Conservation (phyloP, 2,329 filamentous ascomycete genomes). For the Aureobasidium uvarum region DNA sequence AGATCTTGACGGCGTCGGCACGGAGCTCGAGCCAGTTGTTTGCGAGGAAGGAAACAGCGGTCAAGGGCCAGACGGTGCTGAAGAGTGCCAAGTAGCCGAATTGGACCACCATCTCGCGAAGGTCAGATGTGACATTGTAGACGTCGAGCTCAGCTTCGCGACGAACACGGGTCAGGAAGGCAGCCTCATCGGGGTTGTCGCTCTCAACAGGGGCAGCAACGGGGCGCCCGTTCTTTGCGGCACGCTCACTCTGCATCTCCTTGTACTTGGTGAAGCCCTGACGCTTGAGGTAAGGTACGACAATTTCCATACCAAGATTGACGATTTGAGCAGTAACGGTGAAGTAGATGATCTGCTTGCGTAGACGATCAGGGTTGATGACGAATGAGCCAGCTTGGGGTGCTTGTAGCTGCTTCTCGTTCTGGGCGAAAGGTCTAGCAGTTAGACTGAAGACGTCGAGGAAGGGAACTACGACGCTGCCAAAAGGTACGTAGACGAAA, state of each 20-base stretch:
- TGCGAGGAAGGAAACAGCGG: constrained; percentile 79
- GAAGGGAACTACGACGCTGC: constrained; percentile 76
- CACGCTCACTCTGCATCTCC: constrained; percentile 62
- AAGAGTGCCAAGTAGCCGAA: constrained; percentile 89
- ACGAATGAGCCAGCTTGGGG: constrained; percentile 62
- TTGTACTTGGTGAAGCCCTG: constrained; percentile 75
- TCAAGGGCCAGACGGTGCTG: constrained; percentile 92
- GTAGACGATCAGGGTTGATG: constrained; percentile 79
- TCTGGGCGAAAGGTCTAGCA: constrained; percentile 71
- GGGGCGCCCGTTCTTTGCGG: constrained; percentile 56
- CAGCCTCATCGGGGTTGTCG: constrained; percentile 73
- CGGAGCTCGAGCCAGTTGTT: constrained; percentile 97
- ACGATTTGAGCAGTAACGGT: constrained; percentile 92
- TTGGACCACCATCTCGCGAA: constrained; percentile 85
- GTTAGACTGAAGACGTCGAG: constrained; percentile 76
- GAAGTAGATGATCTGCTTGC: constrained; percentile 92
- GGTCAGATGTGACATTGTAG: constrained; percentile 88
- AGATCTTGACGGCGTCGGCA: constrained; percentile 92
- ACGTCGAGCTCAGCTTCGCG: constrained; percentile 76
- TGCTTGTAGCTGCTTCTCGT: constrained; percentile 65
- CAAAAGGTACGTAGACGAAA: constrained; percentile 93
- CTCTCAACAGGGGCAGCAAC: constrained; percentile 47
- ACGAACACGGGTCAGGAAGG: constrained; percentile 77
- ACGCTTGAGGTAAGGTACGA: constrained; percentile 82
- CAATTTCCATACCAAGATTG: constrained; percentile 77